These are phyloP conservation scores for Medicago lupulina DNA, from an alignment of 306 rosid species.

Conservation along the genomic window DNA sequence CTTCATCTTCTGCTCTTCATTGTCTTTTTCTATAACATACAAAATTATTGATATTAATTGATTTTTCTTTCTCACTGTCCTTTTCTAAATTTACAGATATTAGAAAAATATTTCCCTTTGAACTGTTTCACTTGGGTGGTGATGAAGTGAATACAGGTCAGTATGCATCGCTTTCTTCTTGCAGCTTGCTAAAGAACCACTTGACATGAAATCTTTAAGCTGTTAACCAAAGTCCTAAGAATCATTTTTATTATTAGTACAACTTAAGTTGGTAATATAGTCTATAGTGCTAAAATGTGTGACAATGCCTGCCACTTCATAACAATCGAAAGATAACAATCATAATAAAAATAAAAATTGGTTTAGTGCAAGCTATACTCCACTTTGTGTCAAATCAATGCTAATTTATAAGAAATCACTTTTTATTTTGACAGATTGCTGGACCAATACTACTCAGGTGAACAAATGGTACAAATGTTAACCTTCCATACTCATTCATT, in stretches of 20 bases:
- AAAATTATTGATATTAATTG: neutral
- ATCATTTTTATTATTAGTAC: constrained; percentile 21
- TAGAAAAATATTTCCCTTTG: constrained; percentile 95
- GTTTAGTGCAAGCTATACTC: constrained; percentile 18
- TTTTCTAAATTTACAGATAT: constrained; percentile 63
- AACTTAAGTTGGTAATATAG: constrained; percentile 1
- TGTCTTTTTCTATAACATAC: constrained; percentile 4
- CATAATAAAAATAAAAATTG: constrained; percentile 2
- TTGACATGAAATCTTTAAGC: constrained; percentile 24
- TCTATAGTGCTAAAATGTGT: constrained; percentile 30
- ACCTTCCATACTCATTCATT: constrained; percentile 32
- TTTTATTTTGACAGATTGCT: constrained; percentile 83
- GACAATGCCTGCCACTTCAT: constrained; percentile 9
- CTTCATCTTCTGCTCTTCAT: constrained; percentile 2
- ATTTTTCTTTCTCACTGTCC: neutral
- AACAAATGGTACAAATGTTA: constrained; percentile 63
- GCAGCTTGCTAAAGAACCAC: constrained; percentile 13
- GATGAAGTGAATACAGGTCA: constrained; percentile 95
- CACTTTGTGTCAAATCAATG: constrained; percentile 10
- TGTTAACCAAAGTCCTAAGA: constrained; percentile 4
- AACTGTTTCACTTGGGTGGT: constrained; percentile 98
- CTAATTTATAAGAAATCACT: constrained; percentile 35
- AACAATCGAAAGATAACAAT: constrained; percentile 8
- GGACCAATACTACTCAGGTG: constrained; percentile 70
- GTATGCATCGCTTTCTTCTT: constrained; percentile 51